phyloP scores from a whole-genome alignment of 345 rosid species.

The Syzygium jambos region DNA sequence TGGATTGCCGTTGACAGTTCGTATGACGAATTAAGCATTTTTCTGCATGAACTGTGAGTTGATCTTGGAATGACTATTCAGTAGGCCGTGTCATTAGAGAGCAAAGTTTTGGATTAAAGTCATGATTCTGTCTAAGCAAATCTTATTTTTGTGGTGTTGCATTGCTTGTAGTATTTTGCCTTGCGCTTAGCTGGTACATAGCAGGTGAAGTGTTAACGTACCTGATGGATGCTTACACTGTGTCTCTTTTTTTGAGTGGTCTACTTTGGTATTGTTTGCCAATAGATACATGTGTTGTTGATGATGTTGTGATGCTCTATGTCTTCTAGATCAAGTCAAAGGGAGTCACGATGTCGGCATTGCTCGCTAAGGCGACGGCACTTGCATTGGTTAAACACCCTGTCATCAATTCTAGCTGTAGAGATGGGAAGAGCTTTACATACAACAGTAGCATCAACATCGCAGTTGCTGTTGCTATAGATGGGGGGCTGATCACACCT shows the following conservation, averaged over 20 bases:
- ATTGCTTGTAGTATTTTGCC: background rate
- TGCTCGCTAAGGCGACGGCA: conserved; percentile 90
- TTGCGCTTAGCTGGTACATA: background rate
- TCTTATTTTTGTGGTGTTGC: background rate
- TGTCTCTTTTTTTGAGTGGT: background rate
- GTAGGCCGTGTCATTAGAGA: background rate
- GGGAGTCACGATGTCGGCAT: conserved; percentile 96
- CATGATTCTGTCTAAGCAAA: background rate
- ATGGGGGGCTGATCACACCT: conserved; percentile 90
- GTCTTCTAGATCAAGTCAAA: conserved; percentile 71
- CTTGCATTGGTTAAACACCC: conserved; percentile 83
- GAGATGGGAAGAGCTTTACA: conserved; percentile 89
- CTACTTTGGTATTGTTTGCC: background rate
- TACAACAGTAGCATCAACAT: conserved; percentile 77
- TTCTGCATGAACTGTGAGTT: background rate
- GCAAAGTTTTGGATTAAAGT: background rate
- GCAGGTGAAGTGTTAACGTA: background rate
- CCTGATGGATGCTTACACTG: background rate
- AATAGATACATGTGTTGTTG: background rate
- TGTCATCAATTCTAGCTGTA: conserved; percentile 73
- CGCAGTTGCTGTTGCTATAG: conserved; percentile 95
- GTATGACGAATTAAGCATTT: background rate
- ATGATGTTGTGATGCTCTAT: conserved; percentile 1
- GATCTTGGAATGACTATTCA: background rate
- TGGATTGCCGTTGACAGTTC: background rate